These are phyloP conservation scores for Protea cynaroides DNA, from an alignment of 164 flowering plant species.

Conservation along the genomic window DNA sequence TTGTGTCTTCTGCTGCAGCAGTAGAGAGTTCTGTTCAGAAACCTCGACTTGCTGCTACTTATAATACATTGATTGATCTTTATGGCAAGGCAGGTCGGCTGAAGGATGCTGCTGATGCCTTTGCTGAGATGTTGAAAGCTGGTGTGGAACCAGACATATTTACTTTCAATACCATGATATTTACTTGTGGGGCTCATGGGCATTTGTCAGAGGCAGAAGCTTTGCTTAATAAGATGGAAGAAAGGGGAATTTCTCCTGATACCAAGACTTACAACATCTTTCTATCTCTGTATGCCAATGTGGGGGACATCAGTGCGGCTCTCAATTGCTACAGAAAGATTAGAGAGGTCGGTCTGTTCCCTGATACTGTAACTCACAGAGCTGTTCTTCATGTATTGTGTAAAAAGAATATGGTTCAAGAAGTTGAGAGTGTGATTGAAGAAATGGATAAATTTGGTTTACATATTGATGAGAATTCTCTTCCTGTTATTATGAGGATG, in stretches of 20 bases:
- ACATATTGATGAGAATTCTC: slow-evolving; percentile 61
- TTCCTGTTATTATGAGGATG: slow-evolving; percentile 69
- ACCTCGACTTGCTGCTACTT: slow-evolving; percentile 67
- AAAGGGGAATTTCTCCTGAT: slow-evolving; percentile 65
- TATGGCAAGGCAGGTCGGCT: slow-evolving; percentile 90
- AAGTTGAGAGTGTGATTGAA: slow-evolving; percentile 53
- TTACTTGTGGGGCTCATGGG: slow-evolving; percentile 74
- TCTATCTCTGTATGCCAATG: slow-evolving; percentile 60
- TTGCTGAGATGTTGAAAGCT: slow-evolving; percentile 71
- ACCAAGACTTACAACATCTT: slow-evolving; percentile 79
- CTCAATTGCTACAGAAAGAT: slow-evolving; percentile 57
- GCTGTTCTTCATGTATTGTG: slow-evolving; percentile 58
- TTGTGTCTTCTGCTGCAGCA: slow-evolving; percentile 10
- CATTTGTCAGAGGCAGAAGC: slow-evolving; percentile 66
- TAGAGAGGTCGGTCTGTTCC: slow-evolving; percentile 66
- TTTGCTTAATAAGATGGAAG: slow-evolving; percentile 77
- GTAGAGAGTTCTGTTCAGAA: slow-evolving; percentile 24
- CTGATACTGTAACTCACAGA: slow-evolving; percentile 64
- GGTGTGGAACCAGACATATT: slow-evolving; percentile 72
- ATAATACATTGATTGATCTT: slow-evolving; percentile 78
- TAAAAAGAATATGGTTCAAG: slow-evolving; percentile 58
- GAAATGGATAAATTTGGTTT: slow-evolving; percentile 52
- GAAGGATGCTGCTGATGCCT: slow-evolving; percentile 66
- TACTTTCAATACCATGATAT: slow-evolving; percentile 92
- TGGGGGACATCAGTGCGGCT: slow-evolving; percentile 59